Conservation (phyloP, 257 asterid genomes). For the Sherardia arvensis region DNA sequence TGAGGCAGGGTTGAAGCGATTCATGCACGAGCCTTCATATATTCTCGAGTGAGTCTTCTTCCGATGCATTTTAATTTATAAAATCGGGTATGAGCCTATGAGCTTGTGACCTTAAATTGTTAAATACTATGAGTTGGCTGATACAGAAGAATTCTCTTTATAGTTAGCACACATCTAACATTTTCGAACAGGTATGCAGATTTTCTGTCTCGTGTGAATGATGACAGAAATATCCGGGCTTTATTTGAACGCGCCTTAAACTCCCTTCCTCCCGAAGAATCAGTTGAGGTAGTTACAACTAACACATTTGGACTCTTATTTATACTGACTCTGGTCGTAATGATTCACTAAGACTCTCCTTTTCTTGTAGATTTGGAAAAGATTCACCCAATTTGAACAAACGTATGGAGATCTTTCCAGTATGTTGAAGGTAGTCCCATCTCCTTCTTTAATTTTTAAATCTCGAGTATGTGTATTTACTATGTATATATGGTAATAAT, state of each 20-base stretch:
- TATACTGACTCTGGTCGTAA: neutral
- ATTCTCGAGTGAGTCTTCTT: constrained; percentile 80
- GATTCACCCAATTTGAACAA: constrained; percentile 81
- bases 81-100: neutral
- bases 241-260: constrained; percentile 94
- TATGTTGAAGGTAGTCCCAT: constrained; percentile 69
- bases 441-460: neutral
- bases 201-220: constrained; percentile 86
- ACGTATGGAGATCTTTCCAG: constrained; percentile 95
- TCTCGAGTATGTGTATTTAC: constrained; percentile 3
- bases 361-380: constrained; percentile 77
- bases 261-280: constrained; percentile 83
- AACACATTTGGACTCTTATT: neutral
- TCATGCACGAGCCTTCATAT: constrained; percentile 96
- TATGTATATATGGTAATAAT: neutral
- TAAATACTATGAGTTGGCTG: neutral
- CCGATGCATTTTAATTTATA: neutral
- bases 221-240: constrained; percentile 93
- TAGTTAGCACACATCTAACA: neutral
- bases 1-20: constrained; percentile 89
- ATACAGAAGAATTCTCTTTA: neutral
- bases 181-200: constrained; percentile 78
- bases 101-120: neutral
- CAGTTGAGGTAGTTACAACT: constrained; percentile 64
- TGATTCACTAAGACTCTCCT: neutral